Conservation (phyloP, 352 stramenopile species). For the Pythium folliculosum region DNA sequence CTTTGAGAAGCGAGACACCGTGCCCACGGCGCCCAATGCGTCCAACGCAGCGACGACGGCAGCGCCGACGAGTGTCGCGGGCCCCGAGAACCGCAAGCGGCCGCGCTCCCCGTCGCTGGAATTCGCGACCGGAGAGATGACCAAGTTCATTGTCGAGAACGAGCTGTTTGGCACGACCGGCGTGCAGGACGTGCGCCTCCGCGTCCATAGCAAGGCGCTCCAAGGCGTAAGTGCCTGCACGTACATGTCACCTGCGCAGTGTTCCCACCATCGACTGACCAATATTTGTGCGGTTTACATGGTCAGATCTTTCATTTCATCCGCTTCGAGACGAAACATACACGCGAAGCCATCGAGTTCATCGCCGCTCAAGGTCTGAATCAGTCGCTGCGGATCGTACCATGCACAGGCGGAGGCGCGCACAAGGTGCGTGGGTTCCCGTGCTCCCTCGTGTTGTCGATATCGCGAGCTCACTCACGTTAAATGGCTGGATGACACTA, state of each 20-base stretch:
- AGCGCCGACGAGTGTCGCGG: background rate
- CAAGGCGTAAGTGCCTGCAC: conserved; percentile 62
- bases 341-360: conserved; percentile 73
- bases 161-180: conserved; percentile 78
- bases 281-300: background rate
- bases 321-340: conserved; percentile 79
- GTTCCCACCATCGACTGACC: no score
- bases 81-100: conserved; percentile 47
- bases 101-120: conserved; percentile 75
- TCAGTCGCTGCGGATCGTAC: conserved; percentile 75
- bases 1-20: conserved; percentile 81
- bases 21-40: background rate
- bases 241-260: background rate
- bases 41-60: background rate
- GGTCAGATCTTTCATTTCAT: conserved; percentile 96
- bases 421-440: conserved; percentile 60
- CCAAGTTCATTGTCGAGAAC: conserved; percentile 81
- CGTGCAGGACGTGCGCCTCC: conserved; percentile 89
- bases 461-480: background rate
- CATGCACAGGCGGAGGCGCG: conserved; percentile 80
- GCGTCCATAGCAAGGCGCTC: conserved; percentile 84
- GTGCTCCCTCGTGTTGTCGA: background rate
- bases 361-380: conserved; percentile 77
- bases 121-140: conserved; percentile 82
- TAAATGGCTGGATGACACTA: conserved; percentile 16